Conservation (phyloP, 2,329 filamentous ascomycete species). For the Aspergillus jensenii region DNA sequence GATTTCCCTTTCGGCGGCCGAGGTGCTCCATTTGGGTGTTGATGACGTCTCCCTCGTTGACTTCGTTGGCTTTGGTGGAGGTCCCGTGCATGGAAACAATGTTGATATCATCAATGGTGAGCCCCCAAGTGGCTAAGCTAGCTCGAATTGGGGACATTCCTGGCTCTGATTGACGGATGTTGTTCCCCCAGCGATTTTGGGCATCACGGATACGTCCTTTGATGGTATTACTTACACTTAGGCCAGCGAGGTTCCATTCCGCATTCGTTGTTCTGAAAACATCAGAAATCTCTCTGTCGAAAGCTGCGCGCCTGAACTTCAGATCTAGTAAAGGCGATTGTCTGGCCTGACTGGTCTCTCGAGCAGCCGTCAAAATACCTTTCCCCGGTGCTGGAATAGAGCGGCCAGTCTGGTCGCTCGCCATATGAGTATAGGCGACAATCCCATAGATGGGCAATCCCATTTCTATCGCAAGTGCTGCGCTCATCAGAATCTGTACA, state of each 20-base stretch:
- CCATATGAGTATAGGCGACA: conserved; percentile 10
- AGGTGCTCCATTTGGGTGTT: conserved; percentile 92
- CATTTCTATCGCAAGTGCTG: conserved; percentile 10
- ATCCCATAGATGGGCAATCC: conserved; percentile 11
- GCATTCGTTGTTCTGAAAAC: conserved; percentile 57
- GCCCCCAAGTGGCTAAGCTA: conserved; percentile 90
- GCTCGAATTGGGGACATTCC: conserved; percentile 90
- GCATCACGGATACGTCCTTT: conserved; percentile 75
- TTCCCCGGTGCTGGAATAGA: conserved; percentile 93
- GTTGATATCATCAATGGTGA: conserved; percentile 89
- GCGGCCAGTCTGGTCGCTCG: conserved; percentile 95
- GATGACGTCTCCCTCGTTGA: conserved; percentile 95
- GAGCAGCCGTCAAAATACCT: conserved; percentile 78
- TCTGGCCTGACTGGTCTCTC: conserved; percentile 81
- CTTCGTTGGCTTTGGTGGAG: conserved; percentile 95
- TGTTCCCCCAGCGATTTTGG: conserved; percentile 85
- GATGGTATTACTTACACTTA: not conserved
- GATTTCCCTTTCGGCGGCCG: conserved; percentile 90
- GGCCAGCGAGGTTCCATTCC: no score
- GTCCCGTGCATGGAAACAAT: conserved; percentile 98
- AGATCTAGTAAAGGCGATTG: conserved; percentile 90
- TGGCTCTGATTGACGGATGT: conserved; percentile 91
- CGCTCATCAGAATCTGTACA: conserved; percentile 28
- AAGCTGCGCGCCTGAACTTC: conserved; percentile 87
- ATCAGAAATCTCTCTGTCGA: conserved; percentile 84